Percentiles rank a stretch among this genome's conserved stretches.
Evolutionary conservation across 2,329 filamentous ascomycete species (phyloP).

Genomic region (Aspergillus fructus): DNA sequence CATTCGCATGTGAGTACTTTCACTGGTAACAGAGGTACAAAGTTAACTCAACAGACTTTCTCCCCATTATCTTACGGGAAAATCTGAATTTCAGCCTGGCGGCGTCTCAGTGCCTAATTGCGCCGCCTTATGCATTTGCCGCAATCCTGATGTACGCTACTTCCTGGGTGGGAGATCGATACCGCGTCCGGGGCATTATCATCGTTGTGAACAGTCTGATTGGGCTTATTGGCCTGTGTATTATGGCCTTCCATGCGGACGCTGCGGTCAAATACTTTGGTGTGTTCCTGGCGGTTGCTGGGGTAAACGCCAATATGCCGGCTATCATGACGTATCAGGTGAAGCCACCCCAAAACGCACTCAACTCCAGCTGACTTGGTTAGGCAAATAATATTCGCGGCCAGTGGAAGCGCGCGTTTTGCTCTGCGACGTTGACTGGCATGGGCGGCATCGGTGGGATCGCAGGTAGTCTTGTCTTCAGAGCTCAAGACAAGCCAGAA

Average conservation of each 20-base stretch:
- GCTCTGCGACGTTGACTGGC: too few species aligned
- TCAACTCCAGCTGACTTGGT: too few species aligned
- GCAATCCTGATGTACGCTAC: conserved; percentile 23
- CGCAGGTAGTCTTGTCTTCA: too few species aligned
- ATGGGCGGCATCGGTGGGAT: too few species aligned
- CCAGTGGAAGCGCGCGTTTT: too few species aligned
- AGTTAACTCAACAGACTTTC: conserved; percentile 6
- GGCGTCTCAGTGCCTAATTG: conserved; percentile 26
- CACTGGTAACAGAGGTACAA: too few species aligned
- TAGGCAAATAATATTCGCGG: too few species aligned
- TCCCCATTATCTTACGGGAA: conserved; percentile 18
- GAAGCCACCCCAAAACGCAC: too few species aligned
- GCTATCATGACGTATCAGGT: conserved; percentile 28
- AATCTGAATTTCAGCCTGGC: conserved; percentile 30
- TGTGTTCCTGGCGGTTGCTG: conserved; percentile 30
- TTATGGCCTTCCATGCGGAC: conserved; percentile 23
- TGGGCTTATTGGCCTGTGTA: conserved; percentile 26
- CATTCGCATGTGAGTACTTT: too few species aligned
- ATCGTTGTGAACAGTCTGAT: conserved; percentile 26
- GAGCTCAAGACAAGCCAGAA: too few species aligned
- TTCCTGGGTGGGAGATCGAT: conserved; percentile 29
- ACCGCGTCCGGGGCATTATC: conserved; percentile 25
- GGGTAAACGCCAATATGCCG: conserved; percentile 31
- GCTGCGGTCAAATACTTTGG: conserved; percentile 28
- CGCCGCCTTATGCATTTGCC: conserved; percentile 28